Conservation (phyloP, 805 yeast species). For the Zygosaccharomyces gambellarensis region DNA sequence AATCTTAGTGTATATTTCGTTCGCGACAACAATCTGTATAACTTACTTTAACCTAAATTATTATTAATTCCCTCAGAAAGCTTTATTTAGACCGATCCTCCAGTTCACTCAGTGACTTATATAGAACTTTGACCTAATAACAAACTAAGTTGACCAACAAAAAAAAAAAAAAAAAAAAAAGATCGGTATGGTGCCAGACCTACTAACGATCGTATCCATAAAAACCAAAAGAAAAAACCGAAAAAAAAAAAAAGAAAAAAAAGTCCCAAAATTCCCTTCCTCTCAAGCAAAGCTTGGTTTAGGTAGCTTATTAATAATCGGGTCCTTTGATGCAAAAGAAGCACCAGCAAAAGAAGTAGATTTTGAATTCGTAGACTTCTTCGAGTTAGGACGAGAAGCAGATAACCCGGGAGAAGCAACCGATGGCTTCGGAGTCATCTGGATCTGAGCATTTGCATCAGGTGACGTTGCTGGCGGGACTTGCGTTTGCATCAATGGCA, state of each 20-base stretch:
- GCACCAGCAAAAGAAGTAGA: slow-evolving; percentile 32
- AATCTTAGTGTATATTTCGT: slow-evolving; percentile 19
- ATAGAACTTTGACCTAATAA: background rate
- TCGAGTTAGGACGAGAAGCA: background rate
- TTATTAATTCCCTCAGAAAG: background rate
- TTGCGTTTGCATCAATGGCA: slow-evolving; percentile 11
- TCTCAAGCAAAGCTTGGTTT: slow-evolving; percentile 32
- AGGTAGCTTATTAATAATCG: slow-evolving; percentile 31
- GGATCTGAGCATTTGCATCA: background rate
- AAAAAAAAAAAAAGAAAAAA: slow-evolving; percentile 5
- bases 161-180: background rate
- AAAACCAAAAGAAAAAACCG: slow-evolving; percentile 2
- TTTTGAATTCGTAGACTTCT: background rate
- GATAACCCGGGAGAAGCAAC: background rate
- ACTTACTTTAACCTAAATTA: background rate
- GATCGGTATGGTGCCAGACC: slow-evolving; percentile 13
- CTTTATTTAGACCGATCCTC: background rate
- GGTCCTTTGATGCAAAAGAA: slow-evolving; percentile 33
- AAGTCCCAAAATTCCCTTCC: background rate
- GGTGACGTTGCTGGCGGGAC: background rate
- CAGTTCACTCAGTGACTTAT: background rate
- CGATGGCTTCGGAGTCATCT: background rate
- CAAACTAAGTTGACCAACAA: background rate
- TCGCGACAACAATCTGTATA: slow-evolving; percentile 1
- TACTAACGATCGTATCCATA: background rate